These are phyloP conservation scores for Trichoderma koningiopsis DNA, from an alignment of 2,329 filamentous ascomycete species.

Conservation along the genomic window DNA sequence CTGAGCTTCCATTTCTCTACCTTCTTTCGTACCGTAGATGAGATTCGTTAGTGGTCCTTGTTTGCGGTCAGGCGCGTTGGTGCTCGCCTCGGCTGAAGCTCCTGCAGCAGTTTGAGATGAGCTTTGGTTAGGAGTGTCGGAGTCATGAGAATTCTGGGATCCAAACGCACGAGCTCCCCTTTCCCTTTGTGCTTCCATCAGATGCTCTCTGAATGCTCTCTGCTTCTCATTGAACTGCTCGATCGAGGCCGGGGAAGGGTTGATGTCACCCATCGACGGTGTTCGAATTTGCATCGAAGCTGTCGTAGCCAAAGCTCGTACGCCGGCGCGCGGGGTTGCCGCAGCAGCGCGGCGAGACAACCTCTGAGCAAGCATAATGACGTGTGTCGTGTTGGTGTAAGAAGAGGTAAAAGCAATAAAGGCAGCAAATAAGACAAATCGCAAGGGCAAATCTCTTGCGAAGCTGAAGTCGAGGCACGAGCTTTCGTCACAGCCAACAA, in stretches of 20 bases:
- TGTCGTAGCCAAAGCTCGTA: constrained; percentile 62
- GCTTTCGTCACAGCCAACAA: neutral
- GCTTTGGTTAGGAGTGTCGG: constrained; percentile 44
- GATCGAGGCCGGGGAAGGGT: constrained; percentile 64
- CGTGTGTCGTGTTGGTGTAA: constrained; percentile 27
- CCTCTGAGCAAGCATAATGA: constrained; percentile 54
- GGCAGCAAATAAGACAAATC: neutral
- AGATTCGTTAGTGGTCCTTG: constrained; percentile 77
- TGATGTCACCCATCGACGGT: constrained; percentile 85
- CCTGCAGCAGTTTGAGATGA: constrained; percentile 43
- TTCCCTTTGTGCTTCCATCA: constrained; percentile 76
- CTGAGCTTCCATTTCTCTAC: constrained; percentile 89
- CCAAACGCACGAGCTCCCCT: constrained; percentile 78
- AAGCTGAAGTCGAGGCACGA: constrained; percentile 2
- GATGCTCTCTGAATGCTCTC: constrained; percentile 80
- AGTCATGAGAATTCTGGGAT: constrained; percentile 47
- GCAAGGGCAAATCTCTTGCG: neutral
- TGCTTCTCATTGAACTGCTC: constrained; percentile 80
- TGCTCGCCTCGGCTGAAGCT: constrained; percentile 56
- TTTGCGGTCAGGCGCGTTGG: constrained; percentile 64
- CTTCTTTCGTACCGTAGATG: constrained; percentile 96
- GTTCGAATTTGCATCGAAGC: constrained; percentile 49
- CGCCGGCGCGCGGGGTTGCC: constrained; percentile 49
- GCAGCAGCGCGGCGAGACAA: constrained; percentile 50
- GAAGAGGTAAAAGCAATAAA: constrained; percentile 16